Base-by-base conservation (phyloP, 2,329 filamentous ascomycete species). In the Zalaria sp. region DNA sequence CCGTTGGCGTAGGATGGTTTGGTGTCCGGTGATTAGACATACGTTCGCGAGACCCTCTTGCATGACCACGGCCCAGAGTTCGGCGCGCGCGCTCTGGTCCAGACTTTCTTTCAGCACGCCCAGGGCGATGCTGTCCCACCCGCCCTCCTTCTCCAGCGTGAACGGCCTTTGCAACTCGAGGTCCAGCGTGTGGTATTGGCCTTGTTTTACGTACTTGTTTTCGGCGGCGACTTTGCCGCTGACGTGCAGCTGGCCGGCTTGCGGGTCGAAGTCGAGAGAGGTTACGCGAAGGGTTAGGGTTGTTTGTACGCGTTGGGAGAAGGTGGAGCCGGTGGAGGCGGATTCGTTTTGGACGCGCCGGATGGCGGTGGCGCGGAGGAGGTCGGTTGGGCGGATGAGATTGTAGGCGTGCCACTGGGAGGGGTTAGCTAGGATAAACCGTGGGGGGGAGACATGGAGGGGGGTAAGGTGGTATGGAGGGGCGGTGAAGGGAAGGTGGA, bases 21-120 rank as follows among this genome's bases (percentile, higher is more conserved):
- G 81, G 58, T 81, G 79, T 55, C 86, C 79, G 3, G 82, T 88
- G 42, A 91, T 82, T 25, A 88, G 70, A 59, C 83, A 89, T 48
- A 91, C 83, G 58, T 88, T 86, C 43, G 85, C 83, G 10, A 83
- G 61, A 2, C 83, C 83, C 54, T 96, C 89, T 53, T 93, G 84
- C 82, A 98, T 89, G 25, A 96, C 83, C 1, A 96, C 81, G 0
- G 91, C 89, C 42, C 87, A 85, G 11, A 93, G 73, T 47, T 89
- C 82, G 1, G 86, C 87, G 47, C 83, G 79, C 54, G 81, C 79
- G 49, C 85, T 81, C 51, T 83, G 77, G 52, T 84, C 79, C 9
- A 89, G 72, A 1, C 87, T 81, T 58, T 94, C 85, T 43, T 75
- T 70, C 7, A 98, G 72, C 37, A 83, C 81, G 45, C 83, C 79